Percentiles rank a stretch among this genome's conserved stretches.
Evolutionary conservation across 2,329 filamentous ascomycete genomes (phyloP).

Genomic region (Aschersonia sp.): DNA sequence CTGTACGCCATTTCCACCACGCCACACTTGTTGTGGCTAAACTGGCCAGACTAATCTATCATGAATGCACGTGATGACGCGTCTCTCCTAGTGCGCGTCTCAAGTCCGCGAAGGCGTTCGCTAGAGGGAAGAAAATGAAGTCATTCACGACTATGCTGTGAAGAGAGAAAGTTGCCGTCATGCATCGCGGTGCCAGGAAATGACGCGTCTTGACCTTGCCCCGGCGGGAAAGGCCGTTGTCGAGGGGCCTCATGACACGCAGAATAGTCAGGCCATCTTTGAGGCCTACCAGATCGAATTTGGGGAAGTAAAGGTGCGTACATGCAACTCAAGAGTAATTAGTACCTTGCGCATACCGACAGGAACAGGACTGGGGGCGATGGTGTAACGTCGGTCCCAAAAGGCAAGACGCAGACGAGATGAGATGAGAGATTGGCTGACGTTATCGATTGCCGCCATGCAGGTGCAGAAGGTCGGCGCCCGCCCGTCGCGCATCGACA

Average conservation of each 20-base stretch:
- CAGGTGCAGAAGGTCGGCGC: too few relatives aligned
- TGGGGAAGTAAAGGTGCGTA: constrained; percentile 24
- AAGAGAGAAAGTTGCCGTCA: neutral
- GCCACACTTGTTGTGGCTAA: too few relatives aligned
- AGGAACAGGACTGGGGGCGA: too few relatives aligned
- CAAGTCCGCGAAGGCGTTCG: neutral
- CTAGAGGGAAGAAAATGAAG: neutral
- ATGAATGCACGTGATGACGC: constrained; percentile 14
- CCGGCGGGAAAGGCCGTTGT: constrained; percentile 8
- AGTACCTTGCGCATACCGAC: neutral
- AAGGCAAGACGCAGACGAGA: too few relatives aligned
- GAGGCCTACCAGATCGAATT: constrained; percentile 22
- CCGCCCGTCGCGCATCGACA: too few relatives aligned
- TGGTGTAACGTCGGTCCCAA: too few relatives aligned
- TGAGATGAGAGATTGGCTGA: too few relatives aligned
- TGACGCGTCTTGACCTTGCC: constrained; percentile 10
- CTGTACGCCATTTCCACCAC: too few relatives aligned
- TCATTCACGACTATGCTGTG: neutral
- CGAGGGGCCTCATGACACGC: constrained; percentile 21
- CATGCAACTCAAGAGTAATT: neutral
- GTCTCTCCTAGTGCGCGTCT: constrained; percentile 9
- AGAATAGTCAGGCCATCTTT: constrained; percentile 29
- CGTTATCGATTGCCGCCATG: too few relatives aligned
- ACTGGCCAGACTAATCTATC: neutral
- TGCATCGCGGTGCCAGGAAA: constrained; percentile 9